A percentile compares a stretch with the other conserved stretches of the same genome.
These are phyloP conservation scores for Incumbomyces lentus DNA, from an alignment of 2,329 filamentous ascomycete genomes.

Conservation along the genomic window DNA sequence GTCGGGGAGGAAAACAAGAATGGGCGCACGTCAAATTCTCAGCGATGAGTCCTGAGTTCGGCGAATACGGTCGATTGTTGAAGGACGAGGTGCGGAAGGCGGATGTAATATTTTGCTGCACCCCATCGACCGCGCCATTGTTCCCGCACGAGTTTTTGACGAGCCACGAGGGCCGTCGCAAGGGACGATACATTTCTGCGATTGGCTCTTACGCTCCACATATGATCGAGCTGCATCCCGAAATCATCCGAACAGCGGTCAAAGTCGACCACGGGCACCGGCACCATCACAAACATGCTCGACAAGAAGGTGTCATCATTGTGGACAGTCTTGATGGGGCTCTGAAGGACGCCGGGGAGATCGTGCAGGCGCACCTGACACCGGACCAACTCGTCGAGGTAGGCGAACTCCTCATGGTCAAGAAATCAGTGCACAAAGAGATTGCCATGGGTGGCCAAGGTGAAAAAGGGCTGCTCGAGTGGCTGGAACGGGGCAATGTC, in stretches of 20 bases:
- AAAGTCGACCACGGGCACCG: constrained; percentile 27
- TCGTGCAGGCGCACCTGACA: constrained; percentile 65
- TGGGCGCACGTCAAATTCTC: constrained; percentile 58
- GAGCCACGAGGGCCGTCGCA: constrained; percentile 38
- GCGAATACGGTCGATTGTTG: constrained; percentile 56
- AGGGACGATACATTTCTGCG: constrained; percentile 34
- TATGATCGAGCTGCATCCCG: constrained; percentile 76
- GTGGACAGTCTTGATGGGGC: constrained; percentile 66
- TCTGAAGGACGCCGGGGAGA: constrained; percentile 73
- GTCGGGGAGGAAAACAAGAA: constrained; percentile 40
- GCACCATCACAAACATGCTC: constrained; percentile 39
- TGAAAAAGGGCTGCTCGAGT: constrained; percentile 42
- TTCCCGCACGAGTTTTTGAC: constrained; percentile 68
- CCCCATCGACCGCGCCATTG: constrained; percentile 61
- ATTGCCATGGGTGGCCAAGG: constrained; percentile 27
- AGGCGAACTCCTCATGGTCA: constrained; percentile 65
- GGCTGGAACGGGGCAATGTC: constrained; percentile 53
- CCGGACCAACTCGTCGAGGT: constrained; percentile 74
- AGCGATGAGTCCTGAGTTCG: constrained; percentile 59
- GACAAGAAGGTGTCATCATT: constrained; percentile 49
- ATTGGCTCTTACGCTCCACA: constrained; percentile 49
- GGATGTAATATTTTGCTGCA: constrained; percentile 83
- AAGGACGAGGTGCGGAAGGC: constrained; percentile 59
- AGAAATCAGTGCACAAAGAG: constrained; percentile 37
- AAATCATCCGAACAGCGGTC: constrained; percentile 58